Base-by-base conservation (phyloP, 2,329 filamentous ascomycete species). In the Zymoseptoria crescenta region DNA sequence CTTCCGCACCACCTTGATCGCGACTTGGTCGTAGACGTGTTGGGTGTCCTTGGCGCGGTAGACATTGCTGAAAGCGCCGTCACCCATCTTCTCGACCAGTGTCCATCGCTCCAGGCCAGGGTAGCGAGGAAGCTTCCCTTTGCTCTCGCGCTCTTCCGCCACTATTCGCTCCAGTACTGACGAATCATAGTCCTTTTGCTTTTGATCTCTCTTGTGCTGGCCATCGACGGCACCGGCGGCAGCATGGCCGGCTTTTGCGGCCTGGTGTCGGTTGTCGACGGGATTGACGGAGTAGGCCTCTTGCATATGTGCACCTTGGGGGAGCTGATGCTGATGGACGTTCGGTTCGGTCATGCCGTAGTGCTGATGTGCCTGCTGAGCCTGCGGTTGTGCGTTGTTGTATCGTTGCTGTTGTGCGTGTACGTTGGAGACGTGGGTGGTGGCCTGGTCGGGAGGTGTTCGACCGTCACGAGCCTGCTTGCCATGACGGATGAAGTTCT, bases 1-100 rank as follows among this genome's bases (percentile, higher is more conserved):
- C 78, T 97, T 97, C 72, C 94, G 88, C 64, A 99, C 94, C 55
- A 99, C 94, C 76, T 99, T 99, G 81, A 99, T 97, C 68, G 93
- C 94, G 35, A 94, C 91, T 73, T 97, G 87, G 65, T 84, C 85
- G 63, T 83, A 83, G 63, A 86, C 80, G 49, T 89, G 88, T 5
- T 85, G 81, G 52, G 75, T 81, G 73, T 99, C 94, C 66, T 82
- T 83, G 45, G 94, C 94, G 48, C 90, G 87, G 76, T 97, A 99
- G 65, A 99, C 94, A 71, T 97, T 97, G 80, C 93, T 97, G 81
- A 99, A 99, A 61, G 94, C 94, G 62, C 94, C 94, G 68, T 97
- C 94, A 65, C 94, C 94, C 93, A 99, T 99, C 82, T 97, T 97
- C 77, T 96, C 92, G 56, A 94, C 60, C 35, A 96, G 79, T 56